Conservation (phyloP, 106 monocot genomes). For the Dactylorhiza incarnata region DNA sequence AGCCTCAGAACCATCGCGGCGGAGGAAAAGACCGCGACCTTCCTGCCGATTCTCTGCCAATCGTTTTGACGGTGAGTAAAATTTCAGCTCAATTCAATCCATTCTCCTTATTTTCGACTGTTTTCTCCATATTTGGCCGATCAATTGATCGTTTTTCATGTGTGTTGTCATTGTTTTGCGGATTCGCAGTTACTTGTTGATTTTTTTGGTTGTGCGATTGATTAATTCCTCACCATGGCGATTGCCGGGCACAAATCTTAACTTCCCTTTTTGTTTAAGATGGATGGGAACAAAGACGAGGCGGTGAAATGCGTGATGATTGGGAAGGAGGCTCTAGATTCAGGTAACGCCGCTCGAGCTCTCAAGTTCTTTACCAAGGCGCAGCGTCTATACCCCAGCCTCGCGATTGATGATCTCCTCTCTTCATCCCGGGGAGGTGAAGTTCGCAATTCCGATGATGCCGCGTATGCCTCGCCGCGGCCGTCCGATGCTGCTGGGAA, state of each 20-base stretch:
- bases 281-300: slow-evolving; percentile 99
- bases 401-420: slow-evolving; percentile 68
- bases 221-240: neutral
- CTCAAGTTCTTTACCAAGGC: slow-evolving; percentile 82
- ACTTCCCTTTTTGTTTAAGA: slow-evolving; percentile 10
- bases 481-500: neutral
- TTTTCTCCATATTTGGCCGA: no score
- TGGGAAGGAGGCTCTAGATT: slow-evolving; percentile 57
- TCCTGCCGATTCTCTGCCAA: neutral
- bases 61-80: neutral
- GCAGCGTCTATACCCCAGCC: slow-evolving; percentile 66
- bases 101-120: neutral
- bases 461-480: no score
- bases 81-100: neutral
- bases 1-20: neutral
- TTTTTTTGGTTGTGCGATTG: neutral
- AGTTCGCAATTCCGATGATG: neutral
- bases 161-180: neutral
- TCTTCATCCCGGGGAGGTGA: slow-evolving; percentile 10
- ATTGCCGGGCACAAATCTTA: neutral
- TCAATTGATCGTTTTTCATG: neutral
- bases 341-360: slow-evolving; percentile 58
- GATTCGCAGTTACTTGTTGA: neutral
- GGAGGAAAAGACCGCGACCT: neutral
- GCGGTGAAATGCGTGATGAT: slow-evolving; percentile 72